Evolutionary conservation across 306 rosid species (phyloP).

Genomic region (Fragaria vesca): DNA sequence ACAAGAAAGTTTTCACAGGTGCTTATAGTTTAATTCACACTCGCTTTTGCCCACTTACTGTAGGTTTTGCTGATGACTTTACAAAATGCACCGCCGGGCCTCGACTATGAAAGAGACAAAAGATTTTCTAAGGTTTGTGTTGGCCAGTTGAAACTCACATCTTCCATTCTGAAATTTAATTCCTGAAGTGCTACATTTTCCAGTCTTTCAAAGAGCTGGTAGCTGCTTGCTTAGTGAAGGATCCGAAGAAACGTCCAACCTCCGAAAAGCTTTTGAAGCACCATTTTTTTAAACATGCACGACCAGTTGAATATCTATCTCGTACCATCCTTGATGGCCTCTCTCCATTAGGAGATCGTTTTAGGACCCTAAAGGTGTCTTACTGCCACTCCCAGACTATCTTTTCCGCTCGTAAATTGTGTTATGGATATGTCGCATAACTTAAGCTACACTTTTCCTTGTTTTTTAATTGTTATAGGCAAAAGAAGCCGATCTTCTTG

Average conservation of each 20-base stretch:
- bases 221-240: conserved; percentile 92
- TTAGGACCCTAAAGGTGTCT: conserved; percentile 82
- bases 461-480: conserved; percentile 40
- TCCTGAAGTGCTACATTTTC: conserved; percentile 32
- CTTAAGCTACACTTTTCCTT: conserved; percentile 23
- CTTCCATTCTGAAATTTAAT: conserved; percentile 23
- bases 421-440: conserved; percentile 8
- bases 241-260: conserved; percentile 94
- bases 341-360: conserved; percentile 87
- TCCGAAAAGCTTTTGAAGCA: conserved; percentile 93
- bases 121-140: conserved; percentile 87
- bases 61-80: conserved; percentile 97
- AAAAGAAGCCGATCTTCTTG: conserved; percentile 85
- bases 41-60: conserved; percentile 30
- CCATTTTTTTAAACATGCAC: conserved; percentile 82
- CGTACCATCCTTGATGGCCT: conserved; percentile 79
- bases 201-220: conserved; percentile 96
- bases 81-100: conserved; percentile 99
- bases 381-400: conserved; percentile 27
- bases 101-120: conserved; percentile 94
- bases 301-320: conserved; percentile 52
- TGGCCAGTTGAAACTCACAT: conserved; percentile 32
- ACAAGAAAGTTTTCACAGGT: conserved; percentile 6
- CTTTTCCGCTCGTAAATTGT: conserved; percentile 15
- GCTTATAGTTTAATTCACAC: conserved; percentile 21